Percentiles rank a stretch among this genome's conserved stretches.
These are phyloP conservation scores for Schizophyllum commune DNA, from an alignment of 1,284 basidiomycete genomes.

Conservation along the genomic window DNA sequence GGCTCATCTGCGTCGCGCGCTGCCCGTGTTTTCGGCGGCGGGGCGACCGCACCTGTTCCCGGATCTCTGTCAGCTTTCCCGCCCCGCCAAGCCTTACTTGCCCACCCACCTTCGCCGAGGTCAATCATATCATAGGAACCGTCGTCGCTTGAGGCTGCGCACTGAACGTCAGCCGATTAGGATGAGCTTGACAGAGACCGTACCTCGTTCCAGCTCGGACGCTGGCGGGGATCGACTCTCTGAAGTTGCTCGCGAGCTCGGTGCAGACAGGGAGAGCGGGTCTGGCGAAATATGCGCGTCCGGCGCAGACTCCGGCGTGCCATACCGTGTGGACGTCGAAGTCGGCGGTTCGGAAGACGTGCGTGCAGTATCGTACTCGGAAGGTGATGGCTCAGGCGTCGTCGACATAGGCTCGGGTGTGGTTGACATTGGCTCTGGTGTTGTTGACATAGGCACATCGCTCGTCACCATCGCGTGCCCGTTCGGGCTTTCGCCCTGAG, in stretches of 20 bases:
- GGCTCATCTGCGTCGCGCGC: neutral
- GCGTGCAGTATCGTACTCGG: neutral
- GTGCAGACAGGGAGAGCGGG: neutral
- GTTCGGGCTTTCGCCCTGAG: neutral
- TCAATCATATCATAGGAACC: neutral
- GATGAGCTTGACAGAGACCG: neutral
- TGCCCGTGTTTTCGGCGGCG: neutral
- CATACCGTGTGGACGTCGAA: neutral
- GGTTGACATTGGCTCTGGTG: neutral
- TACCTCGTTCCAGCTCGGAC: neutral
- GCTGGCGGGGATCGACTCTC: neutral
- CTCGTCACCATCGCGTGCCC: neutral
- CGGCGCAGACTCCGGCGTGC: neutral
- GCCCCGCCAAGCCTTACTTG: no score
- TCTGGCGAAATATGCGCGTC: neutral
- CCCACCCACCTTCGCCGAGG: neutral
- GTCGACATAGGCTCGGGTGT: neutral
- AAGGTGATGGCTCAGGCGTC: neutral
- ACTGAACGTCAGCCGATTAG: neutral
- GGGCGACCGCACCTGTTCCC: neutral
- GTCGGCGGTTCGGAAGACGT: neutral
- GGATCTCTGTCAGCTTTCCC: neutral
- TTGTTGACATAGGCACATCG: neutral
- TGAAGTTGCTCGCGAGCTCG: neutral
- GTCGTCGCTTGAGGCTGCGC: neutral